These are phyloP conservation scores for Gnomoniopsis smithogilvyi DNA, from an alignment of 2,329 filamentous ascomycete species.

Conservation along the genomic window DNA sequence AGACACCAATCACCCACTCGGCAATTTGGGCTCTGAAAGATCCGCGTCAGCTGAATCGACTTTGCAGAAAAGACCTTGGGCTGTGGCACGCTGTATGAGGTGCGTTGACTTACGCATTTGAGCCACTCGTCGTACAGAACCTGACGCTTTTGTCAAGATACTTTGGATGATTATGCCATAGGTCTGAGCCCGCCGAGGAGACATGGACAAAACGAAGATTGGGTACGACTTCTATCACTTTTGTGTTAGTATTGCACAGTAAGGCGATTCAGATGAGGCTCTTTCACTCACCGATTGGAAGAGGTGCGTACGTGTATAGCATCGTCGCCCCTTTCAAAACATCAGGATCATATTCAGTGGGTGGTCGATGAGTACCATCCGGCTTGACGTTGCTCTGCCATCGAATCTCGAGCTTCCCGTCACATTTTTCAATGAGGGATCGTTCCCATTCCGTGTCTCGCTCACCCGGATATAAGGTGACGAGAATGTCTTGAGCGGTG, in stretches of 20 bases:
- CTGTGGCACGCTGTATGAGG: neutral
- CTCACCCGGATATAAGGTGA: constrained; percentile 1
- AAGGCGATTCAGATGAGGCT: neutral
- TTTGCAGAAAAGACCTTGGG: too few relatives aligned
- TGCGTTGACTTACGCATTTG: constrained; percentile 30
- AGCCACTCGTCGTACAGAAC: constrained; percentile 35
- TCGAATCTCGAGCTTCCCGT: constrained; percentile 27
- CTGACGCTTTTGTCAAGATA: constrained; percentile 29
- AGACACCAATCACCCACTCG: constrained; percentile 38
- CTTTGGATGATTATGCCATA: constrained; percentile 29
- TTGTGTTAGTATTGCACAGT: neutral
- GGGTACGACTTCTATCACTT: constrained; percentile 22
- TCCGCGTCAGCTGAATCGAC: neutral
- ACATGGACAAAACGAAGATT: constrained; percentile 38
- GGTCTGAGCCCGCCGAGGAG: constrained; percentile 36
- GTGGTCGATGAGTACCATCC: constrained; percentile 18
- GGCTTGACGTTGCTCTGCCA: constrained; percentile 25
- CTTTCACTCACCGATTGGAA: constrained; percentile 17
- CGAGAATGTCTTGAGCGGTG: constrained; percentile 1
- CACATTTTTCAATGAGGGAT: neutral
- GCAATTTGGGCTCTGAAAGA: constrained; percentile 33
- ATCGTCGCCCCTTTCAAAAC: constrained; percentile 35
- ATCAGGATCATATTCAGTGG: constrained; percentile 25
- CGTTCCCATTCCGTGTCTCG: constrained; percentile 12
- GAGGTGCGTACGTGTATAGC: constrained; percentile 29